Percentiles rank a stretch among this genome's conserved stretches.
Conservation (phyloP, 768 basidiomycete species). For the Rhizopogon vinicolor region DNA sequence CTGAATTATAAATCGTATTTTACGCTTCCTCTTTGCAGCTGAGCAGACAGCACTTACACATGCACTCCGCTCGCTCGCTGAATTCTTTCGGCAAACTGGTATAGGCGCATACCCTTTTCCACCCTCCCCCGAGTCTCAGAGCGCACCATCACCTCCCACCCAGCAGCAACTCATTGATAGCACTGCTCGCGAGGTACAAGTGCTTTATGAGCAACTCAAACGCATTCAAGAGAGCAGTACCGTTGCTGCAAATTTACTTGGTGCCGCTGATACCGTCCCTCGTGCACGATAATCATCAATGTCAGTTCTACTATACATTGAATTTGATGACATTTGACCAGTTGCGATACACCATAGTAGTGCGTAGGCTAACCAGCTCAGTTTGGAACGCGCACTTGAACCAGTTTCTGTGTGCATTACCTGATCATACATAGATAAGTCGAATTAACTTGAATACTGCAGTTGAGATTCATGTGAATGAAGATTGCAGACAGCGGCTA, state of each 20-base stretch:
- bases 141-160: conserved; percentile 24
- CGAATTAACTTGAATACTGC: too few relatives aligned
- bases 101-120: conserved; percentile 61
- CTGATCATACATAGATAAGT: not conserved
- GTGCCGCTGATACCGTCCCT: conserved; percentile 20
- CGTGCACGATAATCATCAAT: conserved; percentile 1
- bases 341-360: not conserved
- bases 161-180: conserved; percentile 45
- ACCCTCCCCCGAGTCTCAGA: conserved; percentile 12
- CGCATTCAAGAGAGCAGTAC: conserved; percentile 53
- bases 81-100: conserved; percentile 53
- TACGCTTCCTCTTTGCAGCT: conserved; percentile 25
- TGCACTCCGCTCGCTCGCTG: conserved; percentile 38
- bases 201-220: conserved; percentile 46
- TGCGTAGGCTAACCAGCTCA: not conserved
- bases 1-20: not conserved
- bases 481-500: too few relatives aligned
- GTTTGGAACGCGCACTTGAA: too few relatives aligned
- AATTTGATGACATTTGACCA: not conserved
- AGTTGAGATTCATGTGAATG: too few relatives aligned
- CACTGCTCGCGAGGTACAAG: conserved; percentile 37
- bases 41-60: conserved; percentile 50
- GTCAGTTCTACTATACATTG: not conserved
- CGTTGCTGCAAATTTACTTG: conserved; percentile 43
- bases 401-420: not conserved